These are phyloP conservation scores for Xerocomellus chrysenteron DNA, from an alignment of 768 basidiomycete species.

Conservation along the genomic window DNA sequence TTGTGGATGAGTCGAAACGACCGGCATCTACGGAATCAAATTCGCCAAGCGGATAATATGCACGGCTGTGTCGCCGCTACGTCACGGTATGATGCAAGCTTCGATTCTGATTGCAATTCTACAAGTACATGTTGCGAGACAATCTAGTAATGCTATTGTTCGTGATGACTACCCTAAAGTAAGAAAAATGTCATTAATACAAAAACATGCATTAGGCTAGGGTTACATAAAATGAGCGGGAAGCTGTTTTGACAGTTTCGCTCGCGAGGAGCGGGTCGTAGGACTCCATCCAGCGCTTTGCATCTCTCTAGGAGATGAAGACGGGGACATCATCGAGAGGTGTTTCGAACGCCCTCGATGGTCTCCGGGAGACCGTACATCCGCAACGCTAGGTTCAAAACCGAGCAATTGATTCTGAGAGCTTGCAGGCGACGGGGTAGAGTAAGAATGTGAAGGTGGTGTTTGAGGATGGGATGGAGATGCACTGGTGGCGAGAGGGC, in stretches of 20 bases:
- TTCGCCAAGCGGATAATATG: neutral
- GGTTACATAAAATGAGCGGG: conserved; percentile 22
- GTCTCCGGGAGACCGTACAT: neutral
- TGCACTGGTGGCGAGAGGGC: neutral
- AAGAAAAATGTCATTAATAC: conserved; percentile 2
- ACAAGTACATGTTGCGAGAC: neutral
- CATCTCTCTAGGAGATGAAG: conserved; percentile 12
- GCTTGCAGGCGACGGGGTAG: neutral
- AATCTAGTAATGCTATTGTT: neutral
- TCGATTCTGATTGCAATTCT: neutral
- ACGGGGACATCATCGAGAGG: conserved; percentile 18
- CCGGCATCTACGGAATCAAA: neutral
- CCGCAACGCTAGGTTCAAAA: neutral
- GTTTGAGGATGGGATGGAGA: conserved; percentile 4
- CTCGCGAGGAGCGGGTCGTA: neutral
- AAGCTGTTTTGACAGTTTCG: conserved; percentile 19
- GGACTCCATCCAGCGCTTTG: neutral
- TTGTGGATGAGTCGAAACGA: neutral
- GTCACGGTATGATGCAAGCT: no score
- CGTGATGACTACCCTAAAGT: neutral
- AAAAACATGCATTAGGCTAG: neutral
- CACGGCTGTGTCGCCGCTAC: no score
- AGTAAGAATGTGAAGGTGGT: conserved; percentile 4
- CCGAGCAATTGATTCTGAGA: neutral
- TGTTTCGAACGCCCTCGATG: conserved; percentile 10